Conservation (phyloP, 805 yeast genomes). For the Zygoascus biomembranicola region DNA sequence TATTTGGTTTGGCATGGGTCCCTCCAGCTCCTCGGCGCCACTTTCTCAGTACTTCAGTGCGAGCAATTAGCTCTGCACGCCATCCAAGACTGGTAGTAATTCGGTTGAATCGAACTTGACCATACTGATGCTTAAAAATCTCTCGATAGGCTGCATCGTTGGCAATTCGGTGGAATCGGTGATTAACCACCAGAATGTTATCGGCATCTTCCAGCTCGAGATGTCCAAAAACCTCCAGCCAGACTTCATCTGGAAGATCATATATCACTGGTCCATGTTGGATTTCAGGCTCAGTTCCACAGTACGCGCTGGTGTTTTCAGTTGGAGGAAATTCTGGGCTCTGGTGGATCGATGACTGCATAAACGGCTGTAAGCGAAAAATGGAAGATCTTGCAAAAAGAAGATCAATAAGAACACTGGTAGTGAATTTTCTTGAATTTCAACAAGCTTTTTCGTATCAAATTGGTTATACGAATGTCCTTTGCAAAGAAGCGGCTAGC, state of each 20-base stretch:
- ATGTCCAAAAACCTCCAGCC: conserved; percentile 17
- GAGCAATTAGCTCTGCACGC: conserved; percentile 23
- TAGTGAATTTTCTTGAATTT: too few species aligned
- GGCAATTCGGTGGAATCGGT: conserved; percentile 21
- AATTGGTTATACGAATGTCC: too few species aligned
- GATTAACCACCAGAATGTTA: conserved; percentile 21
- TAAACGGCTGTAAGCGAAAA: neutral
- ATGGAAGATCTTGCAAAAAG: neutral
- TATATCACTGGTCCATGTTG: neutral
- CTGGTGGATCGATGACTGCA: neutral
- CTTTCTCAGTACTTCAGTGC: conserved; percentile 19
- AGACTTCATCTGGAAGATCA: conserved; percentile 20
- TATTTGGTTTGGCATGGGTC: conserved; percentile 9
- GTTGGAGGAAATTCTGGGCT: neutral
- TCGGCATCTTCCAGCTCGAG: conserved; percentile 22
- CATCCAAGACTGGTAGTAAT: conserved; percentile 19
- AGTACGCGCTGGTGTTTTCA: conserved; percentile 27
- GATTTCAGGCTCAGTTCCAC: conserved; percentile 18
- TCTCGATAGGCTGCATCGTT: conserved; percentile 26
- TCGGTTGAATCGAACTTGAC: conserved; percentile 19
- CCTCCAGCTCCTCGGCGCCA: conserved; percentile 23
- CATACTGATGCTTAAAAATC: conserved; percentile 19
- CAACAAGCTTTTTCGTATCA: too few species aligned
- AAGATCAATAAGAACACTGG: too few species aligned
- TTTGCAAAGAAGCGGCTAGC: too few species aligned